Conservation (phyloP, 2,329 filamentous ascomycete species). For the Cladosporium halotolerans region DNA sequence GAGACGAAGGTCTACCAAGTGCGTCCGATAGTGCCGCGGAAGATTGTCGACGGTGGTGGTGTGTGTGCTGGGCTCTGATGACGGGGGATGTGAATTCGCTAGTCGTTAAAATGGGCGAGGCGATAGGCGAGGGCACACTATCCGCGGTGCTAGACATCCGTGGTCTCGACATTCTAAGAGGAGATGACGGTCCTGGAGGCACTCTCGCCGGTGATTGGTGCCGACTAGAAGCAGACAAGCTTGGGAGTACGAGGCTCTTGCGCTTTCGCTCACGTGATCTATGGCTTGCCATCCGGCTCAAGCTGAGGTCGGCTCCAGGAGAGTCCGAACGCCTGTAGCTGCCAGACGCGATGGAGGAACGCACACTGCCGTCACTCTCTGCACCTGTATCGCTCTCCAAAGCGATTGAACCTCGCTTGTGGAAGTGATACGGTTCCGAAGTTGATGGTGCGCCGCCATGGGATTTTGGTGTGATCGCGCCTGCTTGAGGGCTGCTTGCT, state of each 20-base stretch:
- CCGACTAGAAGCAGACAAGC: conserved; percentile 60
- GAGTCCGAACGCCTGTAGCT: conserved; percentile 67
- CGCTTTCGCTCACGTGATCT: conserved; percentile 72
- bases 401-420: conserved; percentile 70
- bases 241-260: conserved; percentile 76
- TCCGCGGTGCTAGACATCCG: conserved; percentile 57
- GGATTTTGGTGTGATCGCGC: conserved; percentile 81
- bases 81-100: conserved; percentile 76
- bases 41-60: conserved; percentile 81
- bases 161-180: conserved; percentile 77
- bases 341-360: conserved; percentile 65
- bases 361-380: conserved; percentile 79
- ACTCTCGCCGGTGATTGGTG: conserved; percentile 85
- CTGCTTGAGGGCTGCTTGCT: conserved; percentile 80
- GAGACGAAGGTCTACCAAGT: conserved; percentile 65
- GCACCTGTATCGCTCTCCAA: conserved; percentile 78
- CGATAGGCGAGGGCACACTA: conserved; percentile 72
- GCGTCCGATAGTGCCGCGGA: conserved; percentile 74
- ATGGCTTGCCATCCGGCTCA: conserved; percentile 65
- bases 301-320: conserved; percentile 75
- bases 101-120: conserved; percentile 77
- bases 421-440: conserved; percentile 47
- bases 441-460: conserved; percentile 54
- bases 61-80: conserved; percentile 47
- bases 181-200: conserved; percentile 62